Percentiles rank a stretch among this genome's conserved stretches.
These are phyloP conservation scores for Solanum rostratum DNA, from an alignment of 257 asterid genomes.

Conservation along the genomic window DNA sequence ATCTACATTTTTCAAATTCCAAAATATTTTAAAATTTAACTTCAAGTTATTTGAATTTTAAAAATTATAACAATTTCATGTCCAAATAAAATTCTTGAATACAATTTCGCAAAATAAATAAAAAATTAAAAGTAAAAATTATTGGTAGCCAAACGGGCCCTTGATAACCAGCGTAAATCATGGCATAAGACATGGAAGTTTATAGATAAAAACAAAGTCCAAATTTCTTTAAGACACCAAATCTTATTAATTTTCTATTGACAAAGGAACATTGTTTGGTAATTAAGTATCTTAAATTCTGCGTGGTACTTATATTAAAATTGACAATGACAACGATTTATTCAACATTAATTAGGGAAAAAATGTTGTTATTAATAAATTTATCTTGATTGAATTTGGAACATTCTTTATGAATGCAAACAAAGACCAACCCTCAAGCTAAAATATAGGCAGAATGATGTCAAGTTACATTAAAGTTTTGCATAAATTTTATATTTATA, in stretches of 20 bases:
- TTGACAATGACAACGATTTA: background rate
- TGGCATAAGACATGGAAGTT: conserved; percentile 19
- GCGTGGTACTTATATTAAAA: background rate
- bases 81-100: too few species aligned
- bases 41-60: too few species aligned
- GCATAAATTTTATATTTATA: too few species aligned
- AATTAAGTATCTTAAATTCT: background rate
- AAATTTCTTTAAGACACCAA: background rate
- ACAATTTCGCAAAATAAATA: too few species aligned
- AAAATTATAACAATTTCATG: too few species aligned
- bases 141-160: background rate
- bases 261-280: background rate
- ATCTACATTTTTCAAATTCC: too few species aligned
- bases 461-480: background rate
- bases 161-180: conserved; percentile 18
- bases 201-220: background rate
- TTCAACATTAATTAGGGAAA: background rate
- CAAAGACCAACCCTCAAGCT: background rate
- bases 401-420: background rate
- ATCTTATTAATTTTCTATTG: background rate
- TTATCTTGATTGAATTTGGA: background rate
- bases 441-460: background rate
- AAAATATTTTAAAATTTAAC: too few species aligned
- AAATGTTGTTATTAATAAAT: background rate
- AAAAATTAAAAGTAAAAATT: too few species aligned